These are phyloP conservation scores for Vigna trinervia DNA, from an alignment of 306 rosid species.

Conservation along the genomic window DNA sequence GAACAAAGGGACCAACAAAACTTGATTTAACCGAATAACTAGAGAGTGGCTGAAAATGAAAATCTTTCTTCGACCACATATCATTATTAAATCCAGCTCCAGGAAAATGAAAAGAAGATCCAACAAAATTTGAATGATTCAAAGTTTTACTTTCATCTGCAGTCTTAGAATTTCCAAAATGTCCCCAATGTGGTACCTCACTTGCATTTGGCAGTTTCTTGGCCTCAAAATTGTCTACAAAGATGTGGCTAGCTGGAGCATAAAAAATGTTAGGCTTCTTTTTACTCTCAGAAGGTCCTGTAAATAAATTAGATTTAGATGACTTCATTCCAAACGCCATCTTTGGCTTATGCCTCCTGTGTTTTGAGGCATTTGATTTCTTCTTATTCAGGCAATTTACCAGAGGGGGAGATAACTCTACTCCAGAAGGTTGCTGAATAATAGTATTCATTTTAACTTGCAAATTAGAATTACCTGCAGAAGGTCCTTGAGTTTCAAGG, in stretches of 20 bases:
- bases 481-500: constrained; percentile 32
- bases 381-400: constrained; percentile 46
- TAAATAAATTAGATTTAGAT: constrained; percentile 35
- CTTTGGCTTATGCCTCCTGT: constrained; percentile 48
- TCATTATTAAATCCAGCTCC: constrained; percentile 44
- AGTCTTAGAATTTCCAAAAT: constrained; percentile 39
- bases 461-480: constrained; percentile 44
- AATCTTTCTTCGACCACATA: constrained; percentile 37
- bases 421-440: constrained; percentile 40
- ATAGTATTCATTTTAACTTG: constrained; percentile 1
- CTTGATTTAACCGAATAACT: constrained; percentile 11
- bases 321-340: constrained; percentile 50
- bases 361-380: constrained; percentile 46
- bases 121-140: constrained; percentile 31
- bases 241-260: constrained; percentile 45
- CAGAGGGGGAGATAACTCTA: constrained; percentile 40
- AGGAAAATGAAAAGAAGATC: constrained; percentile 34
- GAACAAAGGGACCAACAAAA: constrained; percentile 45
- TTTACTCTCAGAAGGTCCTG: constrained; percentile 54
- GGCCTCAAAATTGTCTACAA: constrained; percentile 43
- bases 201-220: constrained; percentile 48
- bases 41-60: constrained; percentile 37
- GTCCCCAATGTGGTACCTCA: constrained; percentile 49
- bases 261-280: constrained; percentile 51
- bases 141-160: constrained; percentile 34